Base-by-base conservation (phyloP, 768 basidiomycete genomes). In the Cystofilobasidium ferigula region DNA sequence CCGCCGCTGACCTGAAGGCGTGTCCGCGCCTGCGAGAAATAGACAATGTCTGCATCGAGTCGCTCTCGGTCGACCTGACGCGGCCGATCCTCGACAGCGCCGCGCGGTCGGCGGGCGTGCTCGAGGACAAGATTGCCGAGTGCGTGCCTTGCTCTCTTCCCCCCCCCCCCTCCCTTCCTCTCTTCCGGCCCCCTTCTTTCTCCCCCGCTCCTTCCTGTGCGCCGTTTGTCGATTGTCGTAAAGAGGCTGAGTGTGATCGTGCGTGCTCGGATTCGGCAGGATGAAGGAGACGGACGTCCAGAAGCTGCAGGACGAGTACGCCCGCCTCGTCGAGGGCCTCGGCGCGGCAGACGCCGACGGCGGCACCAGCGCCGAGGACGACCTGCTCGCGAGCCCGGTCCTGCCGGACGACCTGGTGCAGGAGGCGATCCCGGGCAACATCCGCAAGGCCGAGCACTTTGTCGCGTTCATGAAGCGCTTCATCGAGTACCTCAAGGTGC, bases 41-140 rank as follows among this genome's bases (percentile, higher is more conserved):
- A 86, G 94, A 99, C 73, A 99, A 99, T 74, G 95, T 99, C 54
- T 99, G 95, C 76, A 94, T 99, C 73, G 95, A 99, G 73, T 97
- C 95, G 0, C 79, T 99, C 43, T 95, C 92, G 71, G 94, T 99
- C 70, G 95, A 99, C 73, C 79, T 99, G 53, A 98, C 93, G 34
- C 81, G 95, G 47, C 95, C 95, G 0, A 98, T 98, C 93, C 80
- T 99, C 40, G 95, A 99, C 72, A 87, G 91, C 1, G 95, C 95
- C 10, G 81, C 85, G 8, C 81, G 94, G 70, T 95, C 90, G 75
- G 87, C 97, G 2, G 81, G 80, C 22, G 88, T 84, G 76, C 80
- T 99, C 0, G 83, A 85, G 8, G 91, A 95, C 69, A 88, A 89
- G 75, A 93, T 99, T 61, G 92, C 95, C 69, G 92, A 98, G 94